Evolutionary conservation across 2,329 filamentous ascomycete species (phyloP).

Genomic region (Diaporthe batatas): DNA sequence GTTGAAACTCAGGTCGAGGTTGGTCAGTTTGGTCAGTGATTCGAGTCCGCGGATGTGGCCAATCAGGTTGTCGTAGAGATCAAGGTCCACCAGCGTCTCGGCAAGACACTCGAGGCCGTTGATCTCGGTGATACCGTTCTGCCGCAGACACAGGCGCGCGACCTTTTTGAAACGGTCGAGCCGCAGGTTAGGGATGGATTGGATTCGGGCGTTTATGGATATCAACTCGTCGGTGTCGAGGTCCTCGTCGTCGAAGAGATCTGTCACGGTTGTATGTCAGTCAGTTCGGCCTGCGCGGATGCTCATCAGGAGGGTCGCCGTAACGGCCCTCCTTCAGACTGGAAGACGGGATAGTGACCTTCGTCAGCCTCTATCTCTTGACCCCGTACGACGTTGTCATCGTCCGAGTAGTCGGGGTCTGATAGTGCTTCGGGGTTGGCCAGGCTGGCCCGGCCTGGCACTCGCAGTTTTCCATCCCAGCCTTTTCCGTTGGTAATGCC

Average conservation of each 20-base stretch:
- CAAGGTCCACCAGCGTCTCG: conserved; percentile 81
- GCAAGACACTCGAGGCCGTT: conserved; percentile 78
- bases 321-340: no score
- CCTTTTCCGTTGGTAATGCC: conserved; percentile 73
- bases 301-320: not conserved
- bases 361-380: conserved; percentile 87
- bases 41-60: conserved; percentile 88
- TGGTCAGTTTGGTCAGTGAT: conserved; percentile 79
- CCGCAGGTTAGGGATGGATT: conserved; percentile 81
- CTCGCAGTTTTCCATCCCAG: conserved; percentile 86
- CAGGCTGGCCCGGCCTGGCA: conserved; percentile 77
- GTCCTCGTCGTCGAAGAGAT: conserved; percentile 72
- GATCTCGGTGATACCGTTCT: conserved; percentile 88
- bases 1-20: conserved; percentile 95
- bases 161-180: conserved; percentile 86
- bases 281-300: no score
- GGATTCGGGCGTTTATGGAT: conserved; percentile 87
- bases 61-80: conserved; percentile 97
- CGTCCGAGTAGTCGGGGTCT: conserved; percentile 86
- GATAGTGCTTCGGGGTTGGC: conserved; percentile 85
- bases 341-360: conserved; percentile 61
- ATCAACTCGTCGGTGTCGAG: conserved; percentile 82
- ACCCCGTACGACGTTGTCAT: conserved; percentile 75
- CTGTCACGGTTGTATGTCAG: conserved; percentile 52
- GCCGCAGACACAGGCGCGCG: conserved; percentile 86